Base-by-base conservation (phyloP, 768 basidiomycete species). In the Krasilnikovozyma curviuscula region DNA sequence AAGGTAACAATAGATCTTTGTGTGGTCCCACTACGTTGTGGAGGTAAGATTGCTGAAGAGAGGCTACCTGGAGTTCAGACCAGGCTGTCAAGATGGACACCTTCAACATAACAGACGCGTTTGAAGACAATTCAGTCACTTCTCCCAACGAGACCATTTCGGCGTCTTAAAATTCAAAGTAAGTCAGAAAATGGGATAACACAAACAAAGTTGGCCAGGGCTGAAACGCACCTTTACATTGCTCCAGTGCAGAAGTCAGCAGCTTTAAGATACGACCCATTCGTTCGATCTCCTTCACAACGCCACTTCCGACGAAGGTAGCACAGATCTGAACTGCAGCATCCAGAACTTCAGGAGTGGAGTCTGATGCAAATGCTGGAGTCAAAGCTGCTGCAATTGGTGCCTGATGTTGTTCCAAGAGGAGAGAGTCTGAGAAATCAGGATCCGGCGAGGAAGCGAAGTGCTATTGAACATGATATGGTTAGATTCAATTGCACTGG, bases 341-440 rank as follows among this genome's bases (percentile, higher is more conserved):
- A 0, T 89, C 83, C 33, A 95, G 60, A 28, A 97, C 89, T 61
- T 98, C 91, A 0, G 91, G 91, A 1, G 86, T 85, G 1, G 88
- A 84, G 60, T 97, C 93, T 0, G 84, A 73, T 1, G 85, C 86
- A 59, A 98, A 97, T 0, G 89, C 88, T 0, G 93, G 91, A 0
- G 91, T 97, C 16, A 97, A 71, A 0, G 93, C 93, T 18, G 93
- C 86, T 2, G 91, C 93, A 51, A 98, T 91, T 0, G 93, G 91
- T 0, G 93, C 91, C 66, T 98, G 93, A 63, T 93, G 82, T 62
- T 98, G 93, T 61, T 98, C 91, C 12, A 98, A 73, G 3, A 98
- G 69, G 5, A 89, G 69, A 0, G 83, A 77, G 50, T 84, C 84
- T 29, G 83, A 81, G 56, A 85, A 97, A 44, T 86, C 86, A 2